Percentiles rank a stretch among this genome's conserved stretches.
These are phyloP conservation scores for Aurantiochytrium sp. DNA, from an alignment of 108 stramenopile genomes.

Conservation along the genomic window DNA sequence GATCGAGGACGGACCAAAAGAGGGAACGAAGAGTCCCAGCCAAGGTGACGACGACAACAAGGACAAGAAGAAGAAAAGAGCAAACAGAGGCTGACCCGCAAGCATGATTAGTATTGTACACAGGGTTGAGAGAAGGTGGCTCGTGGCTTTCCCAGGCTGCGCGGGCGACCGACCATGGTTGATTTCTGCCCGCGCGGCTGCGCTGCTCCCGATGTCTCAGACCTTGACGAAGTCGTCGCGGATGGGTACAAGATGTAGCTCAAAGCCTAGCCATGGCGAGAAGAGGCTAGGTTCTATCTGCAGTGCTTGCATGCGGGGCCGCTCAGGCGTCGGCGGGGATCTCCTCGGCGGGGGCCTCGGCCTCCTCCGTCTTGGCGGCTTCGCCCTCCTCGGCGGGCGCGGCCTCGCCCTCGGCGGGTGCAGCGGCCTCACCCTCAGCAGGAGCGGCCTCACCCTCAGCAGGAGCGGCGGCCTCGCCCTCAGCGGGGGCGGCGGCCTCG, in stretches of 20 bases:
- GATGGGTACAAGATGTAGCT: background rate
- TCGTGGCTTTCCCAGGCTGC: background rate
- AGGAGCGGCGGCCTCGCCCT: background rate
- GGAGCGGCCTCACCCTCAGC: background rate
- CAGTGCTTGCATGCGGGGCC: background rate
- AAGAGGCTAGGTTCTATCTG: no score
- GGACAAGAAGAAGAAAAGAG: background rate
- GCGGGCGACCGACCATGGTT: no score
- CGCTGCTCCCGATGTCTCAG: background rate
- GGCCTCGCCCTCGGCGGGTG: background rate
- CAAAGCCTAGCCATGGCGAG: no score
- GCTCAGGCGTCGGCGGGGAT: background rate
- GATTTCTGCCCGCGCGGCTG: background rate
- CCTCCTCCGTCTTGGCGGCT: background rate
- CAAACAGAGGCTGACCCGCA: background rate
- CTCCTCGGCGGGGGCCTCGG: background rate
- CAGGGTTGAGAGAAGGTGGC: background rate
- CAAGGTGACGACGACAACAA: background rate
- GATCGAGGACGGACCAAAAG: background rate
- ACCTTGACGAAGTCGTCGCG: background rate
- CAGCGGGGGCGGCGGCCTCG: background rate
- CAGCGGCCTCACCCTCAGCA: background rate
- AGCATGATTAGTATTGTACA: background rate
- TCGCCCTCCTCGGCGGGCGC: background rate
- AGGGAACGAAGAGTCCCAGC: background rate